Conservation (phyloP, 169 alveolate species). For the Cryptosporidium baileyi region DNA sequence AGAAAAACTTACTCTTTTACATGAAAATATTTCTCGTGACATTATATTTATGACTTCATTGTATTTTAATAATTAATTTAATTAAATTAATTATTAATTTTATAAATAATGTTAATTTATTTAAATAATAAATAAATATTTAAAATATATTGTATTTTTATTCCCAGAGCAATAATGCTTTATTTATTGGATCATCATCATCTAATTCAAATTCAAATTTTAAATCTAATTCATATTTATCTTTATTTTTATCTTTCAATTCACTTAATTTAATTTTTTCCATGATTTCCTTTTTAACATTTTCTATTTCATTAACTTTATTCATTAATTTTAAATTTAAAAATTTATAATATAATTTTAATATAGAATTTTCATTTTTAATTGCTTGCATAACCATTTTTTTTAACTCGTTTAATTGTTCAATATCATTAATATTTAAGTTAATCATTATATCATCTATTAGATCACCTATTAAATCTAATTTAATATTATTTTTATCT, state of each 20-base stretch:
- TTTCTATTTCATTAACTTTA: neutral
- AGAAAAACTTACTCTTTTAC: conserved; percentile 81
- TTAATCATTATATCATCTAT: neutral
- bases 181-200: conserved; percentile 27
- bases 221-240: neutral
- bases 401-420: neutral
- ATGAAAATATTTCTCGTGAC: conserved; percentile 88
- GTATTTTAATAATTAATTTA: conserved; percentile 79
- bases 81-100: conserved; percentile 61
- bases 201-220: neutral
- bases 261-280: neutral
- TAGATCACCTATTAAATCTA: neutral
- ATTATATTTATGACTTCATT: conserved; percentile 92
- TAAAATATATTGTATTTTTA: neutral
- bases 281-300: neutral
- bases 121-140: conserved; percentile 63
- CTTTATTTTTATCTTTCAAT: neutral
- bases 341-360: neutral
- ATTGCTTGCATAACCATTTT: neutral
- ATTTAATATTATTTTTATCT: neutral
- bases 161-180: conserved; percentile 27
- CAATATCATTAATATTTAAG: neutral
- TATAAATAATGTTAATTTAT: conserved; percentile 61
- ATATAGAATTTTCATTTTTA: neutral
- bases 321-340: neutral